Evolutionary conservation across 2,329 filamentous ascomycete genomes (phyloP).

Genomic region (Fusarium heterosporum): DNA sequence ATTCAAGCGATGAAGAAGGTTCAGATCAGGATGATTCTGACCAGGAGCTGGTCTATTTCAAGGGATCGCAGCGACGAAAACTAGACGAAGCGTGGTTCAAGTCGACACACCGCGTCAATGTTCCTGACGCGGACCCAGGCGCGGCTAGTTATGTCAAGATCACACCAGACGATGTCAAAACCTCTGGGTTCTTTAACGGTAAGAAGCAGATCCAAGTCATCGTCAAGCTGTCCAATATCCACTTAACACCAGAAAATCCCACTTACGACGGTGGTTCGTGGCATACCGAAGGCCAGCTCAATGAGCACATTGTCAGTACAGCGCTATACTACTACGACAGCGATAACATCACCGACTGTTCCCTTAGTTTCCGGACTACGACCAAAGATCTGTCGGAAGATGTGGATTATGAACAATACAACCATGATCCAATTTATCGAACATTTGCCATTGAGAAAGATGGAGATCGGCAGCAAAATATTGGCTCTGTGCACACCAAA

Average conservation of each 20-base stretch:
- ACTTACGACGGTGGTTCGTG: constrained; percentile 10
- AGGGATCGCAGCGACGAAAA: neutral
- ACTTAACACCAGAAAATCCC: constrained; percentile 4
- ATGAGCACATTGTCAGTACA: constrained; percentile 15
- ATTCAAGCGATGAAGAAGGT: too few relatives aligned
- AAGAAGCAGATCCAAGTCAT: constrained; percentile 2
- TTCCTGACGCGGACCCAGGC: neutral
- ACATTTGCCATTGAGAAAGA: neutral
- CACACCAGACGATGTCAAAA: neutral
- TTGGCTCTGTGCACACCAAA: constrained; percentile 4
- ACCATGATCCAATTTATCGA: neutral
- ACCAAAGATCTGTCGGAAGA: neutral
- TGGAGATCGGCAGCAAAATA: neutral
- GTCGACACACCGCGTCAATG: neutral
- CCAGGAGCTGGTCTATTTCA: too few relatives aligned
- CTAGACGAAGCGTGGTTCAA: neutral
- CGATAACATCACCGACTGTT: constrained; percentile 13
- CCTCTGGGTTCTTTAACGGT: neutral
- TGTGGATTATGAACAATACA: neutral
- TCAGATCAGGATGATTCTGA: too few relatives aligned
- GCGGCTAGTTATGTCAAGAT: neutral
- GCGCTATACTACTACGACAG: constrained; percentile 21
- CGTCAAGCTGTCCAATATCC: constrained; percentile 16
- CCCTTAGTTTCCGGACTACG: constrained; percentile 3
- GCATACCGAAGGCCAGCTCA: constrained; percentile 15